A percentile compares a stretch with the other conserved stretches of the same genome.
Conservation (phyloP, 495 filamentous ascomycete species). For the Hypoxylon fragiforme region DNA sequence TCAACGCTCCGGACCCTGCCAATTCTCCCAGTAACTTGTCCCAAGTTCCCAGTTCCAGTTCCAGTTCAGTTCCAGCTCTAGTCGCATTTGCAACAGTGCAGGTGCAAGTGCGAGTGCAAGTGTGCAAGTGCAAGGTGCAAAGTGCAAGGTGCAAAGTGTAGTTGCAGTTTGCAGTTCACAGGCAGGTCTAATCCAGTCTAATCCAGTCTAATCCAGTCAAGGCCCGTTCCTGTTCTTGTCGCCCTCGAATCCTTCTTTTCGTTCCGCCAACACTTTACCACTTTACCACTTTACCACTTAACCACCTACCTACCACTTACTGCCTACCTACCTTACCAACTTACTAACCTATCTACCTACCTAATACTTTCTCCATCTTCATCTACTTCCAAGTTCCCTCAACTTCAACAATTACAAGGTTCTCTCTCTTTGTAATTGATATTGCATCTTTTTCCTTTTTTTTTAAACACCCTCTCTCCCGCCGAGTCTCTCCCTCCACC, state of each 20-base stretch:
- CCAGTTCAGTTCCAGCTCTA: background rate
- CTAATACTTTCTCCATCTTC: no score
- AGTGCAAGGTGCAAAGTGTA: no score
- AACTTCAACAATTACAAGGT: no score
- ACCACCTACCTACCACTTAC: background rate
- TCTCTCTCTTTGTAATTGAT: slow-evolving; percentile 34
- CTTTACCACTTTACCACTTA: slow-evolving; percentile 1
- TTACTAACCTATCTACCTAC: no score
- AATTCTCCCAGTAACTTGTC: background rate
- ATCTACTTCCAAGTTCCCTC: no score
- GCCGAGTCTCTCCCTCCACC: slow-evolving; percentile 15
- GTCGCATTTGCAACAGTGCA: background rate
- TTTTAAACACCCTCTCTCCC: background rate
- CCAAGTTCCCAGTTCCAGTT: slow-evolving; percentile 3
- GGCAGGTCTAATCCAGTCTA: no score
- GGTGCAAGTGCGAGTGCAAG: no score
- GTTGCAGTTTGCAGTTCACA: no score
- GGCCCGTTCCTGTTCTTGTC: slow-evolving; percentile 6
- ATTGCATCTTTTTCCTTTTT: slow-evolving; percentile 8
- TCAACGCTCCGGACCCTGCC: slow-evolving; percentile 5
- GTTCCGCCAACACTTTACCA: slow-evolving; percentile 20
- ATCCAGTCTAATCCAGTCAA: no score
- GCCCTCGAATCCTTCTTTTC: slow-evolving; percentile 9
- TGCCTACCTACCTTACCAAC: no score
- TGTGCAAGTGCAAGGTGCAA: no score